Evolutionary conservation across 1,139 yeast species (phyloP).

Genomic region (Pichia sp.): DNA sequence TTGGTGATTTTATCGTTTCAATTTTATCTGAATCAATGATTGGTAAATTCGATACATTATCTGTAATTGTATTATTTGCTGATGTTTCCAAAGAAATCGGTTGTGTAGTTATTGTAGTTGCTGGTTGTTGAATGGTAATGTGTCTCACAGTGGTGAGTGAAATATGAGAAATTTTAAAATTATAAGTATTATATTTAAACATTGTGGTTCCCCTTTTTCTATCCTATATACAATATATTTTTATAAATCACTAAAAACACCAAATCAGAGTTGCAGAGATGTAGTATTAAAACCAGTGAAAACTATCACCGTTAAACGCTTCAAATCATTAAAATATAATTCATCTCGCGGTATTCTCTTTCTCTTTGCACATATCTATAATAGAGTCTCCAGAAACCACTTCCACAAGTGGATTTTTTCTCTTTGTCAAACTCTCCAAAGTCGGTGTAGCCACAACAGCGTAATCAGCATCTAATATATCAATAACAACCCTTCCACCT

Average conservation of each 20-base stretch:
- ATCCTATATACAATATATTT: too few species aligned
- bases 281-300: too few species aligned
- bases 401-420: background rate
- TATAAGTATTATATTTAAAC: too few species aligned
- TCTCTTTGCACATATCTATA: background rate
- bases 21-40: background rate
- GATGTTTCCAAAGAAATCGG: slow-evolving; percentile 8
- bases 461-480: slow-evolving; percentile 27
- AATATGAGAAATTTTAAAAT: background rate
- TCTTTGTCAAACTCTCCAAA: background rate
- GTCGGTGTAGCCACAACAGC: slow-evolving; percentile 23
- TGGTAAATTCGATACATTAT: slow-evolving; percentile 16
- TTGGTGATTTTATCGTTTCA: slow-evolving; percentile 12
- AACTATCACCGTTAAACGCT: too few species aligned
- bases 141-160: slow-evolving; percentile 13
- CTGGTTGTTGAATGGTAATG: slow-evolving; percentile 26
- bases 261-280: too few species aligned
- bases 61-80: slow-evolving; percentile 4
- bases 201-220: too few species aligned
- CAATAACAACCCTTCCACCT: slow-evolving; percentile 34
- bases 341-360: background rate
- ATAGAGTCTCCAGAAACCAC: background rate
- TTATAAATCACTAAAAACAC: too few species aligned
- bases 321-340: too few species aligned
- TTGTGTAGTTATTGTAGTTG: slow-evolving; percentile 12